Conservation (phyloP, 2,329 filamentous ascomycete genomes). For the Alternaria incomplexa region DNA sequence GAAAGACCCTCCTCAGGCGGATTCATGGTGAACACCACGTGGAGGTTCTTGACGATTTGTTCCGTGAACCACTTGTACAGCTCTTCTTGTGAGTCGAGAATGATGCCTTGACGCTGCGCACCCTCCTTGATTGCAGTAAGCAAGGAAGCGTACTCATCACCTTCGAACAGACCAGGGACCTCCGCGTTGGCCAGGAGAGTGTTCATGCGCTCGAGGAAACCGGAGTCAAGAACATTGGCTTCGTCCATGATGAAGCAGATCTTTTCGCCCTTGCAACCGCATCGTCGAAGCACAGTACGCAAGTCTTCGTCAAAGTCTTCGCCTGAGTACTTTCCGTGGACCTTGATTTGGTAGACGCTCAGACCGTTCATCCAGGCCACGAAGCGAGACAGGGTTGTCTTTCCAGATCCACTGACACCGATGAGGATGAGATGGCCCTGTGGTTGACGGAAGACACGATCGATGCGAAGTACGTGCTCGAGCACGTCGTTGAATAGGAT, state of each 20-base stretch:
- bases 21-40: constrained; percentile 99
- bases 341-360: constrained; percentile 99
- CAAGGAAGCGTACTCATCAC: constrained; percentile 96
- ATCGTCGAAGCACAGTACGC: constrained; percentile 87
- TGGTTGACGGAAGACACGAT: constrained; percentile 97
- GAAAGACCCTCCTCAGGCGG: constrained; percentile 93
- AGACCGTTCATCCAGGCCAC: constrained; percentile 99
- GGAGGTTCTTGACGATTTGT: constrained; percentile 97
- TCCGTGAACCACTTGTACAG: constrained; percentile 99
- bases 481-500: constrained; percentile 99
- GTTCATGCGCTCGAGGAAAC: constrained; percentile 99
- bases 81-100: constrained; percentile 97
- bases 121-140: constrained; percentile 99
- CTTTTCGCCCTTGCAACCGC: constrained; percentile 97
- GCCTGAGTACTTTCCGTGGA: constrained; percentile 96
- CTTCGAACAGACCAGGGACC: constrained; percentile 96
- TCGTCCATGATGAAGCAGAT: constrained; percentile 99
- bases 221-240: constrained; percentile 96
- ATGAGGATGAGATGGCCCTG: constrained; percentile 98
- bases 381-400: constrained; percentile 96
- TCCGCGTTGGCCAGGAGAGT: constrained; percentile 98
- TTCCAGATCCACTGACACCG: constrained; percentile 96
- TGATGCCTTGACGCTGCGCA: constrained; percentile 90
- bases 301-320: constrained; percentile 99
- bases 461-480: constrained; percentile 96